Percentiles rank a stretch among this genome's conserved stretches.
phyloP scores from a whole-genome alignment of 305 asterid genomes.

The Fraxinus ornus region DNA sequence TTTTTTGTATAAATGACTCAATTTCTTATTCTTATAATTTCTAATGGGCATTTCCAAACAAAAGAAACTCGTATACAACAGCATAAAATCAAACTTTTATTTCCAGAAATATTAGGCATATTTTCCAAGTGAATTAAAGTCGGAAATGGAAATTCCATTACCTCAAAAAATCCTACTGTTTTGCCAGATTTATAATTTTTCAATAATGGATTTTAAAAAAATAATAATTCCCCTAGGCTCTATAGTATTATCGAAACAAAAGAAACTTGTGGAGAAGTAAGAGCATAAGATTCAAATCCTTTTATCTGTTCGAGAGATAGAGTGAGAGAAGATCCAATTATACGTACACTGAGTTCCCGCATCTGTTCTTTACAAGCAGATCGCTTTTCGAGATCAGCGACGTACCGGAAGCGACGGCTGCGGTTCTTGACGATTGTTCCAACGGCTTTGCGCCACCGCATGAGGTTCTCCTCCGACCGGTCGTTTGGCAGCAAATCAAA shows the following conservation, averaged over 20 bases:
- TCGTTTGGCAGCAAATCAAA: conserved; percentile 17
- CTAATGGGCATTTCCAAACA: not conserved
- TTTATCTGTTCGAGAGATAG: not conserved
- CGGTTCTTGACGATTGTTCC: conserved; percentile 57
- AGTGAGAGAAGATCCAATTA: conserved; percentile 23
- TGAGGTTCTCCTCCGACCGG: not conserved
- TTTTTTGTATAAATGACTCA: not conserved
- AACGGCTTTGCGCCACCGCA: conserved; percentile 47
- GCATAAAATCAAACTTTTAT: not conserved
- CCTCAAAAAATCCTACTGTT: not conserved
- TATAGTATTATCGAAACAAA: not conserved
- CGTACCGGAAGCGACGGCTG: conserved; percentile 71
- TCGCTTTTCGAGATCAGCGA: conserved; percentile 14
- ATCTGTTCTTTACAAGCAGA: conserved; percentile 20
- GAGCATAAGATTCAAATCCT: not conserved
- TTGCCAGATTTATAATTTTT: not conserved
- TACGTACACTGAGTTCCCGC: conserved; percentile 58
- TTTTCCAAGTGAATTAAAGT: not conserved
- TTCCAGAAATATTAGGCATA: not conserved
- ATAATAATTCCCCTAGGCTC: not conserved
- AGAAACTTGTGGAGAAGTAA: not conserved
- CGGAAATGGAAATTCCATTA: not conserved
- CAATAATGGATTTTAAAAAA: not conserved
- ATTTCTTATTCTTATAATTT: not conserved
- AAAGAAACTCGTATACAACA: not conserved